phyloP scores from a whole-genome alignment of 140 eudicot species.

The Flaveria floridana region DNA sequence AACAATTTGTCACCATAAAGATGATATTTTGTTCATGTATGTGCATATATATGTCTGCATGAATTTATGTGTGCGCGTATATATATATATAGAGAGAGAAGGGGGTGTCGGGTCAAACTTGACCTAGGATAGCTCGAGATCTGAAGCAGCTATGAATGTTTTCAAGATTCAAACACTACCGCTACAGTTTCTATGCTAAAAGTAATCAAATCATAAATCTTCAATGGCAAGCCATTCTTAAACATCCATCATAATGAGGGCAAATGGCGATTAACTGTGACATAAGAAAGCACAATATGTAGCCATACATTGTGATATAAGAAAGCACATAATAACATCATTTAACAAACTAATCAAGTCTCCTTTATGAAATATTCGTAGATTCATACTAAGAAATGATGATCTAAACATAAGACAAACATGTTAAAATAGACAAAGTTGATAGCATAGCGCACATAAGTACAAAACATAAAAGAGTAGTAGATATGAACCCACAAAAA shows the following conservation, averaged over 20 bases:
- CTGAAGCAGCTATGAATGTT: neutral
- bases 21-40: neutral
- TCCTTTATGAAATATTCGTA: neutral
- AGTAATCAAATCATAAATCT: neutral
- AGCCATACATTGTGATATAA: neutral
- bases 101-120: too few species aligned
- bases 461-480: neutral
- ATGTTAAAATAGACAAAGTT: neutral
- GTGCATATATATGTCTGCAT: too few species aligned
- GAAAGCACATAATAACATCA: neutral
- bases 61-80: too few species aligned
- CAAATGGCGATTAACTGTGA: neutral
- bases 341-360: neutral
- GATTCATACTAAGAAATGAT: neutral
- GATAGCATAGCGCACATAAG: neutral
- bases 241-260: neutral
- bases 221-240: neutral
- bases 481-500: neutral
- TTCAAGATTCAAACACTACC: neutral
- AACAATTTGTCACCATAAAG: neutral
- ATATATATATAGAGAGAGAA: too few species aligned
- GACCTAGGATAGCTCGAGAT: too few species aligned
- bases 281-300: neutral
- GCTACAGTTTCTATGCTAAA: too few species aligned
- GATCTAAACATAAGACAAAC: neutral